A percentile compares a stretch with the other conserved stretches of the same genome.
Conservation (phyloP, 129 eudicot species). For the Smallanthus sonchifolius region DNA sequence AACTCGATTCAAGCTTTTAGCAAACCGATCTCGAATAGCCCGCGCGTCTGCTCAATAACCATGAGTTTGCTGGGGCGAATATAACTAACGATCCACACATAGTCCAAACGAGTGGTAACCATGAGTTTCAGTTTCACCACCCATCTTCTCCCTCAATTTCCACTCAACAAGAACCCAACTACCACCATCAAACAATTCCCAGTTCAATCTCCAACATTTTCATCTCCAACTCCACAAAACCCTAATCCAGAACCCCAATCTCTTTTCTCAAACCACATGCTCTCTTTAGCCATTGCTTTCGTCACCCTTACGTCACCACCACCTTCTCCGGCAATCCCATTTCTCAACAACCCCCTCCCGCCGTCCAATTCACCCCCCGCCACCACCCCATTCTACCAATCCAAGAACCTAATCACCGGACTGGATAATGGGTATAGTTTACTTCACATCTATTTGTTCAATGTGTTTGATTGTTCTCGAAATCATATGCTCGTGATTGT, state of each 20-base stretch:
- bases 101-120: slow-evolving; percentile 14
- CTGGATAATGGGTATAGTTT: slow-evolving; percentile 72
- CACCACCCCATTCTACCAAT: slow-evolving; percentile 83
- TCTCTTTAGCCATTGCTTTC: slow-evolving; percentile 60
- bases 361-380: slow-evolving; percentile 34
- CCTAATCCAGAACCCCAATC: slow-evolving; percentile 19
- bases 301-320: slow-evolving; percentile 54
- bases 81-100: slow-evolving; percentile 16
- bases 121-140: slow-evolving; percentile 38
- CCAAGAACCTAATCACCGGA: slow-evolving; percentile 75
- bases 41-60: no score
- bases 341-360: slow-evolving; percentile 29
- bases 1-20: no score
- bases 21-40: no score
- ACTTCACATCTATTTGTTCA: not conserved
- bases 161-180: slow-evolving; percentile 21
- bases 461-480: not conserved
- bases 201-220: slow-evolving; percentile 17
- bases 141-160: slow-evolving; percentile 35
- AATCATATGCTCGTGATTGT: not conserved
- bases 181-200: slow-evolving; percentile 21
- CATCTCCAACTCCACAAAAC: slow-evolving; percentile 19
- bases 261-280: slow-evolving; percentile 31
- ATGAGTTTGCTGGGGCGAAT: not conserved
- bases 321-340: slow-evolving; percentile 58